Evolutionary conservation across 768 basidiomycete genomes (phyloP).

Genomic region (Serendipita sp.): DNA sequence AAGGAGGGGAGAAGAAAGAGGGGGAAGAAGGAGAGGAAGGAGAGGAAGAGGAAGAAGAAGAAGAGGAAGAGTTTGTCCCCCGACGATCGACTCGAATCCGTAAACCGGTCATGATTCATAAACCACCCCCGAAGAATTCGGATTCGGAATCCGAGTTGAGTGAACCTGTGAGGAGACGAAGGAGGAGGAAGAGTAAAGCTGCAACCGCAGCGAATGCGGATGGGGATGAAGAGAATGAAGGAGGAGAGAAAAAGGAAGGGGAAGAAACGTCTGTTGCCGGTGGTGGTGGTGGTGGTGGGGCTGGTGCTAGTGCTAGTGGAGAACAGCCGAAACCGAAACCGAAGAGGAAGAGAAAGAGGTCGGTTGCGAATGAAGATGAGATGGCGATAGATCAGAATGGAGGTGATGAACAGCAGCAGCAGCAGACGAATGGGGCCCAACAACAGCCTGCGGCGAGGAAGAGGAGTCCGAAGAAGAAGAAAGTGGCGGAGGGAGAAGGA

Average conservation of each 20-base stretch:
- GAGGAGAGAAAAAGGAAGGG: neutral
- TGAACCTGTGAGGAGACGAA: neutral
- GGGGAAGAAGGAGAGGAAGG: neutral
- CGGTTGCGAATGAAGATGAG: neutral
- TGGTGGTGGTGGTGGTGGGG: too few relatives aligned
- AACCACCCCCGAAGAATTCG: neutral
- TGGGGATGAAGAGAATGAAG: neutral
- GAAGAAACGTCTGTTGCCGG: too few relatives aligned
- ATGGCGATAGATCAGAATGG: neutral
- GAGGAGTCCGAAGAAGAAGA: constrained; percentile 4
- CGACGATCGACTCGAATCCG: constrained; percentile 7
- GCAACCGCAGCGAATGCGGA: neutral
- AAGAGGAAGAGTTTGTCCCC: neutral
- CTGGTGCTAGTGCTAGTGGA: too few relatives aligned
- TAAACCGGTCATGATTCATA: neutral
- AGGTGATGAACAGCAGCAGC: too few relatives aligned
- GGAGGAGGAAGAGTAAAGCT: constrained; percentile 2
- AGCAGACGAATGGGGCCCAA: neutral
- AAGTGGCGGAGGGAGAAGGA: neutral
- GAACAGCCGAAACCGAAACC: neutral
- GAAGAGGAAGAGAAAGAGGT: neutral
- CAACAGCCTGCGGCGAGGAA: neutral
- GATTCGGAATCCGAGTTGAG: neutral
- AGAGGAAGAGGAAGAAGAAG: constrained; percentile 5
- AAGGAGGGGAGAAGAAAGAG: too few relatives aligned